A percentile compares a stretch with the other conserved stretches of the same genome.
Evolutionary conservation across 306 rosid genomes (phyloP).

Genomic region (Clitoria ternatea): DNA sequence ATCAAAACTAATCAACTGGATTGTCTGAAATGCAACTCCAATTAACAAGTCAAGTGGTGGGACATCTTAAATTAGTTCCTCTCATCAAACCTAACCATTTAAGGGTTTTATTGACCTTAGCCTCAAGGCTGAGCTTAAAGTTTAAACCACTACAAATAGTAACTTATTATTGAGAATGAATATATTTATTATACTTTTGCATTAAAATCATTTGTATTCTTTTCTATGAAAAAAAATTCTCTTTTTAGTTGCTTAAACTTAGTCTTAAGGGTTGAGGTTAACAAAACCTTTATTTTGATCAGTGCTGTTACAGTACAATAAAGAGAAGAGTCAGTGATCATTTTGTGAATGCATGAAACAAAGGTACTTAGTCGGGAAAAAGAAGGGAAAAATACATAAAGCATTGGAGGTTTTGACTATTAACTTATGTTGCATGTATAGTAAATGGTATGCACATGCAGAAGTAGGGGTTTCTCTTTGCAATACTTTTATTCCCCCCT

Average conservation of each 20-base stretch:
- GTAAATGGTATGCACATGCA: slow-evolving; percentile 1
- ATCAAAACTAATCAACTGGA: not conserved
- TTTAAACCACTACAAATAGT: too few species aligned
- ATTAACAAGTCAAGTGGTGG: not conserved
- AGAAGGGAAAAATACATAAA: not conserved
- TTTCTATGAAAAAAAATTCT: too few species aligned
- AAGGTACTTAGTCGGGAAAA: not conserved
- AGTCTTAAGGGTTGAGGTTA: too few species aligned
- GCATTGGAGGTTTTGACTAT: not conserved
- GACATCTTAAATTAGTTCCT: not conserved
- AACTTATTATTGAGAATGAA: too few species aligned
- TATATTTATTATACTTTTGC: too few species aligned
- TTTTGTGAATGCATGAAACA: slow-evolving; percentile 10
- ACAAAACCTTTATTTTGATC: too few species aligned
- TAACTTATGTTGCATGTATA: not conserved
- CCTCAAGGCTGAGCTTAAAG: too few species aligned
- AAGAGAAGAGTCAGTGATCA: not conserved
- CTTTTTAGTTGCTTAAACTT: too few species aligned
- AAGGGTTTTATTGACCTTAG: too few species aligned
- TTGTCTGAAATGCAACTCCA: slow-evolving; percentile 7
- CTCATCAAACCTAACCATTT: too few species aligned
- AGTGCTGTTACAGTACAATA: not conserved
- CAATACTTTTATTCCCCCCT: not conserved
- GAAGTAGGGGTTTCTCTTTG: not conserved
- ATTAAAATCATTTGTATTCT: too few species aligned